phyloP scores from a whole-genome alignment of 768 basidiomycete species.

The Pleurotus tuoliensis region DNA sequence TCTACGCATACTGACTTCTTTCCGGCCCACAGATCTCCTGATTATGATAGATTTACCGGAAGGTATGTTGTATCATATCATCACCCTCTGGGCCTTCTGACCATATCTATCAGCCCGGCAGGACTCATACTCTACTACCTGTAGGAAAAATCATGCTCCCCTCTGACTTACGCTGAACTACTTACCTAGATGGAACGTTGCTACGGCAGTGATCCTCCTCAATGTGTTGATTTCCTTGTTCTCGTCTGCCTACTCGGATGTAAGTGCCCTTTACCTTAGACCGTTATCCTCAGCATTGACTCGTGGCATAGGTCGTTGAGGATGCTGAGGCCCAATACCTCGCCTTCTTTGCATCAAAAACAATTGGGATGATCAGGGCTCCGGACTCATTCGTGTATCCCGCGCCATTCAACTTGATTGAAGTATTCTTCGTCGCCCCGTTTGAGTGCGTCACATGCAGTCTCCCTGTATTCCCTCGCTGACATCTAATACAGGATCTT shows the following conservation, averaged over 20 bases:
- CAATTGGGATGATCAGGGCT: constrained; percentile 79
- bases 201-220: constrained; percentile 78
- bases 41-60: constrained; percentile 53
- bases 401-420: constrained; percentile 89
- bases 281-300: neutral
- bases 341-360: constrained; percentile 87
- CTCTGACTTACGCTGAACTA: neutral
- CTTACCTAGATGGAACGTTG: constrained; percentile 68
- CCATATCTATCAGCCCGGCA: constrained; percentile 32
- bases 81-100: neutral
- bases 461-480: neutral
- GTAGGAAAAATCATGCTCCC: constrained; percentile 34
- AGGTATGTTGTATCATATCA: constrained; percentile 30
- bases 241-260: constrained; percentile 87
- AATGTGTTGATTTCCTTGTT: constrained; percentile 97
- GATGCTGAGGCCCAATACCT: constrained; percentile 90
- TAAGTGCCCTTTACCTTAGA: constrained; percentile 26
- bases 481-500: constrained; percentile 30
- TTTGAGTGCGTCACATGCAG: constrained; percentile 63
- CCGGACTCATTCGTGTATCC: constrained; percentile 87
- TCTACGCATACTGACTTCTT: neutral
- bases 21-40: constrained; percentile 46
- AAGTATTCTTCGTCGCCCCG: constrained; percentile 75
- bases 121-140: constrained; percentile 77
- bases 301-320: constrained; percentile 53